Evolutionary conservation across 257 asterid species (phyloP), one percentile per base, ranked within the genome.

Genomic region (Solanum dulcamara): DNA sequence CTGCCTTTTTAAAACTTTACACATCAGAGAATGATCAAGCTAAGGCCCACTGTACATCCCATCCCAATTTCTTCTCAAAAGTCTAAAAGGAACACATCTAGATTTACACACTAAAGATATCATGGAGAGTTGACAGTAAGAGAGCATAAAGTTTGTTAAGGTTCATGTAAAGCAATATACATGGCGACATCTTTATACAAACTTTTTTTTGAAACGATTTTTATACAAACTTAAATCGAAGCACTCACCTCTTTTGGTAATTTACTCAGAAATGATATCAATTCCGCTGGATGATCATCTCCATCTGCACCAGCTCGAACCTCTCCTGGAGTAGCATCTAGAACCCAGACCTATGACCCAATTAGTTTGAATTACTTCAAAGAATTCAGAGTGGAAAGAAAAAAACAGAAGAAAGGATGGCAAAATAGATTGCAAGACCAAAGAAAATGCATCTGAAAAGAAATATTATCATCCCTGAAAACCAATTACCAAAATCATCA

Each of bases 261-360:
- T 89, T 51, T 87, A 86, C 93, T 90, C 37, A 96, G 89, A 68
- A 94, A 95, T 79, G 96, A 88, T 60, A 96, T 95, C 59, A 96
- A 95, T 89, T 96, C 98, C 51, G 97, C 98, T 68, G 99, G 99
- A 91, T 93, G 99, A 87, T 96, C 98, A 84, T 95, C 97, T 90
- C 99, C 98, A 89, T 94, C 97, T 79, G 93, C 96, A 88, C 99
- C 98, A 81, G 96, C 97, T 86, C 96, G 90, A 89, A 96, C 98
- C 91, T 92, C 93, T 90, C 99, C 99, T 88, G 99, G 99, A 32
- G 98, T 95, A 67, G 99, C 93, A 88, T 94, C 99, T 83, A 95
- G 91, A 90, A 91, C 95, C 99, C 99, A 96, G 81, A 95, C 98
- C 99, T 96, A 90, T 84, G 84, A 85, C 83, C 67, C 50, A 88